Percentiles rank a stretch among this genome's conserved stretches.
phyloP scores from a whole-genome alignment of 225 moss, liverwort and hornwort genomes.

The Polytrichum commune region DNA sequence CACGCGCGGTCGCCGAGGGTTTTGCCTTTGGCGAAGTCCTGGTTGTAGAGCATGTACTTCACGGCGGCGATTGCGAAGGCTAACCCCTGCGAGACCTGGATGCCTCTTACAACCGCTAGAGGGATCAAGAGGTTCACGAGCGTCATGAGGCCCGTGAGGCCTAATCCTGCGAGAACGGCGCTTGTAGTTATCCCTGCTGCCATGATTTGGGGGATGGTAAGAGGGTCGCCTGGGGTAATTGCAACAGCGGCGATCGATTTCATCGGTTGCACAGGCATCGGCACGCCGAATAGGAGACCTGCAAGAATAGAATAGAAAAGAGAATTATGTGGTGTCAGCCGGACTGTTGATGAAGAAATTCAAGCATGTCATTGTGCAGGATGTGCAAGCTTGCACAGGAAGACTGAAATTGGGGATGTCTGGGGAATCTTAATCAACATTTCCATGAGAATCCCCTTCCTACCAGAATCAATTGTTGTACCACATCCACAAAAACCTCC shows the following conservation, averaged over 20 bases:
- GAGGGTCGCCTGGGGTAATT: conserved; percentile 32
- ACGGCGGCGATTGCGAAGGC: conserved; percentile 46
- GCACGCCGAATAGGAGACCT: conserved; percentile 60
- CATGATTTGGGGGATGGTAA: conserved; percentile 66
- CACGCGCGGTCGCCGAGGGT: conserved; percentile 39
- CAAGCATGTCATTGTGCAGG: too few relatives aligned
- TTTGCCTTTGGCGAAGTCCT: conserved; percentile 52
- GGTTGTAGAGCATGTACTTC: conserved; percentile 50
- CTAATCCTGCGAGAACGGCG: conserved; percentile 28
- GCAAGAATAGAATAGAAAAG: not conserved
- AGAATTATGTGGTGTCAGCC: too few relatives aligned
- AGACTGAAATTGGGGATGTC: too few relatives aligned
- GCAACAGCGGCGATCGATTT: conserved; percentile 66
- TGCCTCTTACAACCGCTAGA: conserved; percentile 53
- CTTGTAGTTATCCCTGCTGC: conserved; percentile 52
- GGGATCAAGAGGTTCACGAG: conserved; percentile 37
- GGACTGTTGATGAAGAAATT: too few relatives aligned
- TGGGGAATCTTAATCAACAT: too few relatives aligned
- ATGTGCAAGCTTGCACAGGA: too few relatives aligned
- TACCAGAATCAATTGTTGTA: too few relatives aligned
- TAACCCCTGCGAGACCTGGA: conserved; percentile 58
- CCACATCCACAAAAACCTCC: too few relatives aligned
- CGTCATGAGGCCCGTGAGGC: conserved; percentile 49
- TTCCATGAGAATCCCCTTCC: too few relatives aligned
- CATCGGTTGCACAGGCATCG: conserved; percentile 83